These are phyloP conservation scores for Cudoniella acicularis DNA, from an alignment of 495 filamentous ascomycete species.

Conservation along the genomic window DNA sequence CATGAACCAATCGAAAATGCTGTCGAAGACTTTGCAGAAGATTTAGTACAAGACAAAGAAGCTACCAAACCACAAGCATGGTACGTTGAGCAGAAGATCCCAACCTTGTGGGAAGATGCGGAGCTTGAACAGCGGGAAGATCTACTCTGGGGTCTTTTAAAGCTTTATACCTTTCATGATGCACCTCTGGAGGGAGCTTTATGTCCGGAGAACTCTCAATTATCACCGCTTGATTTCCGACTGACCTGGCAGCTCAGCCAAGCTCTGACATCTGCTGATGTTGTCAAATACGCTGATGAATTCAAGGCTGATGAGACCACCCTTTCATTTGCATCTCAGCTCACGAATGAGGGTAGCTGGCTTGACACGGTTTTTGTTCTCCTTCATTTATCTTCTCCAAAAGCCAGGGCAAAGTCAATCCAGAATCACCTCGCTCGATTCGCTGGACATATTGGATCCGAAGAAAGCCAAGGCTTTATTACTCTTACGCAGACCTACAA, in stretches of 20 bases:
- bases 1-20: constrained; percentile 66
- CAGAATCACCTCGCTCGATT: constrained; percentile 68
- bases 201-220: constrained; percentile 52
- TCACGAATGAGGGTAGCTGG: constrained; percentile 66
- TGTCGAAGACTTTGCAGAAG: constrained; percentile 62
- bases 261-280: constrained; percentile 47
- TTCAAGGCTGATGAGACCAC: constrained; percentile 63
- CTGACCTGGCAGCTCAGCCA: constrained; percentile 78
- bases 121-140: constrained; percentile 61
- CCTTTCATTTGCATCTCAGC: constrained; percentile 65
- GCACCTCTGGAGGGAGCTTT: constrained; percentile 52
- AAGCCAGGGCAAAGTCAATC: constrained; percentile 61
- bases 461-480: constrained; percentile 50
- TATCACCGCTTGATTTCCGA: constrained; percentile 66
- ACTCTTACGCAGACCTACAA: constrained; percentile 57
- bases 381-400: constrained; percentile 64
- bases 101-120: constrained; percentile 43
- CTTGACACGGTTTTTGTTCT: constrained; percentile 68
- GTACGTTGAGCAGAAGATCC: constrained; percentile 49
- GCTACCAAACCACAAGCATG: constrained; percentile 56
- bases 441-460: constrained; percentile 47
- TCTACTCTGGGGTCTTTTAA: constrained; percentile 80
- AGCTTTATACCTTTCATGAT: constrained; percentile 59
- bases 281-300: constrained; percentile 35
- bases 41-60: constrained; percentile 61